Evolutionary conservation across 2,329 filamentous ascomycete genomes (phyloP).

Genomic region (Chaetomium strumarium): DNA sequence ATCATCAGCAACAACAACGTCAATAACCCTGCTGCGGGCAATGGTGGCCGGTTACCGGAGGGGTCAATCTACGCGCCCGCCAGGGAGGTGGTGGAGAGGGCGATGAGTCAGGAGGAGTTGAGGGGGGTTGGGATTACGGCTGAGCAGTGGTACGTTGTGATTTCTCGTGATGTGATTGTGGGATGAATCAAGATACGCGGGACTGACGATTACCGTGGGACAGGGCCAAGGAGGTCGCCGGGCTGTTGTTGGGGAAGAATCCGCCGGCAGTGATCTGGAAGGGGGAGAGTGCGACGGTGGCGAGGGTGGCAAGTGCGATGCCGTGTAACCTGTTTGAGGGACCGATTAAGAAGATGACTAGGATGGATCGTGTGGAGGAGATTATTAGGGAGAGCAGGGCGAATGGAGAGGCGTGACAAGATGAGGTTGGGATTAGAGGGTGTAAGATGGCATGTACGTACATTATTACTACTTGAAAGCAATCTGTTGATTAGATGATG

Average conservation of each 20-base stretch:
- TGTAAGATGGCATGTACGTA: no score
- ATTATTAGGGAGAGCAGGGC: no score
- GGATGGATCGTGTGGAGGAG: no score
- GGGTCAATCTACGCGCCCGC: conserved; percentile 25
- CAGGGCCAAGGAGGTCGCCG: conserved; percentile 21
- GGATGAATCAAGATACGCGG: no score
- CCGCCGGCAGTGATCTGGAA: conserved; percentile 24
- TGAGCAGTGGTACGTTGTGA: conserved; percentile 10
- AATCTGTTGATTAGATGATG: no score
- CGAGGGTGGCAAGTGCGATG: conserved; percentile 17
- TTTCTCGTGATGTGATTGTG: no score
- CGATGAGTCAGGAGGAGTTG: conserved; percentile 22
- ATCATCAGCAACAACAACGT: conserved; percentile 25
- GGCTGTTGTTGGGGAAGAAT: conserved; percentile 14
- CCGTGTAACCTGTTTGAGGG: conserved; percentile 8
- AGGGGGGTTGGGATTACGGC: conserved; percentile 12
- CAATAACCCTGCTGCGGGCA: not conserved
- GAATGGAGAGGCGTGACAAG: no score
- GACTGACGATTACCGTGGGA: no score
- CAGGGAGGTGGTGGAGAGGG: conserved; percentile 20
- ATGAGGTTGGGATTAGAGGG: no score
- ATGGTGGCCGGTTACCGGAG: conserved; percentile 18
- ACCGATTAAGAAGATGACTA: no score
- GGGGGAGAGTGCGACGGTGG: conserved; percentile 20
- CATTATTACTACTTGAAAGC: no score